Base-by-base conservation (phyloP, 495 filamentous ascomycete species). In the Sphaerosporella brunnea region DNA sequence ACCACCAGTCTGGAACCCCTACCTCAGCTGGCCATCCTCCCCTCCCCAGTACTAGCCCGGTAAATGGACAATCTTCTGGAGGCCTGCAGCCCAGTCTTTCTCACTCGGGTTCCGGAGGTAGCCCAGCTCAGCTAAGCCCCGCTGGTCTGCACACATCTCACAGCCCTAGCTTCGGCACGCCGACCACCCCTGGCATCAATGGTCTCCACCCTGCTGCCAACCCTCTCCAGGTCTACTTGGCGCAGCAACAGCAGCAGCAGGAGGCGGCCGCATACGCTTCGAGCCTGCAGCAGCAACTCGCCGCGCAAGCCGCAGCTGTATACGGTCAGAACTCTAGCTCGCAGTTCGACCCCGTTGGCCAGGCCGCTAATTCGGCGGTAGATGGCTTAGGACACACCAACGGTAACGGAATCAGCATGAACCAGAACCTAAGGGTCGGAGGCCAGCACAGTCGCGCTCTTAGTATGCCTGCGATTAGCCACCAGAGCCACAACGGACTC, bases 141-240 rank as follows among this genome's bases (percentile, higher is more conserved):
- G 50, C 61, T 39, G 47, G 58, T 32, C 57, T 62, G 66, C 57
- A 60, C 56, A 68, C 36, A 52, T 65, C 43, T 49, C 65, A 38
- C 54, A 61, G 51, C 48, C 54, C 49, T 61, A 51, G 54, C 43
- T 47, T 55, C 20, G 56, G 56, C 35, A 54, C 45, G 20, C 56
- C 56, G 40, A 59, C 51, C 19, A 54, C 55, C 11, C 55, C 74
- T 24, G 71, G 75, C 47, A 73, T 93, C 60, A 88, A 88, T 61
- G 45, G 45, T 15, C 19, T 48, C 19, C 75, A 73, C 32, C 77
- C 77, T 24, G 68, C 69, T 47, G 87, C 73, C 69, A 97, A 97
- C 62, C 90, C 90, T 0, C 65, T 97, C 62, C 84, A 93, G 61
- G 79, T 86, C 42, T 84, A 82, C 21, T 81, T 88, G 61, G 78